Conservation (phyloP, 768 basidiomycete genomes). For the Suillus ampliporus region DNA sequence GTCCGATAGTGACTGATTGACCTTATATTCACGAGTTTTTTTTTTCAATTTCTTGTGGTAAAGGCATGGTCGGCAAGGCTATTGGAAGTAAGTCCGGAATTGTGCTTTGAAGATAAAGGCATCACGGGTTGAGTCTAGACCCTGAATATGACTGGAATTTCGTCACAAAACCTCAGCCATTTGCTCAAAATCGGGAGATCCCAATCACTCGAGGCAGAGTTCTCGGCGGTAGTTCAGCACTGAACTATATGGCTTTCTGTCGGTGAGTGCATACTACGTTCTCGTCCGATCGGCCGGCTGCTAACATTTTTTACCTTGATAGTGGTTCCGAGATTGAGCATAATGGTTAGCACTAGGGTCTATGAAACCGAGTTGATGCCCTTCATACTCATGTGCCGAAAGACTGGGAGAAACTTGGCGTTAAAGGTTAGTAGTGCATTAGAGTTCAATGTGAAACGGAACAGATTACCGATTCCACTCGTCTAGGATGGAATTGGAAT, state of each 20-base stretch:
- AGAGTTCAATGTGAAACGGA: no score
- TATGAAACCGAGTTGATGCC: neutral
- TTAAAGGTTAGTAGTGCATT: slow-evolving; percentile 17
- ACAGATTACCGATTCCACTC: neutral
- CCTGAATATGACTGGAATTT: slow-evolving; percentile 24
- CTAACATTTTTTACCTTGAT: neutral
- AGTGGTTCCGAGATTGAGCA: slow-evolving; percentile 24
- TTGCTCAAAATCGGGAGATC: slow-evolving; percentile 16
- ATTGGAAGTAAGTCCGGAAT: slow-evolving; percentile 15
- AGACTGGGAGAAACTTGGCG: slow-evolving; percentile 22
- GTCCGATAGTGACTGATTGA: neutral
- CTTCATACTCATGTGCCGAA: neutral
- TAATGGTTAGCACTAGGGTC: slow-evolving; percentile 9
- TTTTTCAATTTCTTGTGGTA: neutral
- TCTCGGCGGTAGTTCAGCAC: slow-evolving; percentile 22
- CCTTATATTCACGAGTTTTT: neutral
- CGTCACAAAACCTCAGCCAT: slow-evolving; percentile 16
- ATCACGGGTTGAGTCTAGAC: slow-evolving; percentile 14
- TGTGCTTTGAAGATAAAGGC: neutral
- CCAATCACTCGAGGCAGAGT: slow-evolving; percentile 16
- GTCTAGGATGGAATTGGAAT: slow-evolving; percentile 22
- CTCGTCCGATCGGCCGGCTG: neutral
- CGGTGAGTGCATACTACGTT: neutral
- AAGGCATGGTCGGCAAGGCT: slow-evolving; percentile 18
- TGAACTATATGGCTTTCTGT: slow-evolving; percentile 18